Conservation (phyloP, 1,284 basidiomycete species). For the Apiotrichum akiyoshidainum region DNA sequence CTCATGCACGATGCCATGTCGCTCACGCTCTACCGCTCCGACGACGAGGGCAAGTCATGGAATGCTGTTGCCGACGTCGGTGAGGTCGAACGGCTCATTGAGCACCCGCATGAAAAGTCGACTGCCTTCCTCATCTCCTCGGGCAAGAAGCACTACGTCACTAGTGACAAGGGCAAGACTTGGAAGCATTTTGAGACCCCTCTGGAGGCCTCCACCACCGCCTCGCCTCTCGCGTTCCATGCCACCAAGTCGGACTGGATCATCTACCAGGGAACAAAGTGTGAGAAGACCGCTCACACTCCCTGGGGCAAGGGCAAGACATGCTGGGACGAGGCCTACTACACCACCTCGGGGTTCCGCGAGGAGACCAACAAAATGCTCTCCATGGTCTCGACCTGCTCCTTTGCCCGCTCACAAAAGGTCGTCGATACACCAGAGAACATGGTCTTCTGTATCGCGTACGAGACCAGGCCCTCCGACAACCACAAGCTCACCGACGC, state of each 20-base stretch:
- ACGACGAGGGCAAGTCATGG: constrained; percentile 90
- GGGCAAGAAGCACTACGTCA: constrained; percentile 71
- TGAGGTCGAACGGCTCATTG: constrained; percentile 70
- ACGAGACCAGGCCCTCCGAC: constrained; percentile 29
- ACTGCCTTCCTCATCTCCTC: constrained; percentile 78
- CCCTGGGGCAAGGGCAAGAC: constrained; percentile 58
- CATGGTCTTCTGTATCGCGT: constrained; percentile 82
- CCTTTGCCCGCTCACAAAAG: constrained; percentile 80
- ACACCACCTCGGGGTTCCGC: constrained; percentile 76
- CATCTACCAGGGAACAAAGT: constrained; percentile 76
- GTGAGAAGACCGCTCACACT: constrained; percentile 57
- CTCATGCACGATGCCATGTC: constrained; percentile 75
- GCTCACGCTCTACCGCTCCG: constrained; percentile 71
- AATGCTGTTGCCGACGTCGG: constrained; percentile 59
- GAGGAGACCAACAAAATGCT: constrained; percentile 61
- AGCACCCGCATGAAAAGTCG: constrained; percentile 79
- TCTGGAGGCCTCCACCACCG: constrained; percentile 59
- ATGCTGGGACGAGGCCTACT: constrained; percentile 84
- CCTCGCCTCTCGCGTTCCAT: constrained; percentile 76
- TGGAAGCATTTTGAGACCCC: constrained; percentile 78
- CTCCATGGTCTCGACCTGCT: constrained; percentile 67
- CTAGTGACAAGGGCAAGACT: constrained; percentile 74
- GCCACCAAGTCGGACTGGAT: constrained; percentile 71
- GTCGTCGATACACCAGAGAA: constrained; percentile 70
- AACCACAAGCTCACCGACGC: constrained; percentile 65